Evolutionary conservation across 1,284 basidiomycete genomes (phyloP).

Genomic region (Coniophora puteana): DNA sequence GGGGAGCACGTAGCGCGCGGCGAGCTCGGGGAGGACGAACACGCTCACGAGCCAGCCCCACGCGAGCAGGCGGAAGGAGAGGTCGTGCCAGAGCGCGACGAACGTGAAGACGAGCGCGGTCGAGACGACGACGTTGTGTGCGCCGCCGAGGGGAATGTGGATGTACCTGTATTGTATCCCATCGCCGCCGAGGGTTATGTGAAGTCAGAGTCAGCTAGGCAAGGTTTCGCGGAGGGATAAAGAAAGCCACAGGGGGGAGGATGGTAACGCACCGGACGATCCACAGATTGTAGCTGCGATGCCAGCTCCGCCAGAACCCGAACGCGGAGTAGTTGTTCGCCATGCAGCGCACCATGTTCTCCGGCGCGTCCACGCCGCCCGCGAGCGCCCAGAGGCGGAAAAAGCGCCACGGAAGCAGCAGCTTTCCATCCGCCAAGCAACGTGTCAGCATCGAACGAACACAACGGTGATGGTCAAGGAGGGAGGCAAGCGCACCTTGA

Average conservation of each 20-base stretch:
- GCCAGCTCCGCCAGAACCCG: constrained; percentile 97
- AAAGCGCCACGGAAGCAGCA: constrained; percentile 97
- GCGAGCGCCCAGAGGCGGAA: constrained; percentile 93
- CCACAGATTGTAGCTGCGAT: constrained; percentile 97
- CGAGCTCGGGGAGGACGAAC: constrained; percentile 88
- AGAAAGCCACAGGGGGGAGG: no score
- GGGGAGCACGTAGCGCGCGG: constrained; percentile 59
- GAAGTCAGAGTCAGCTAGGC: constrained; percentile 4
- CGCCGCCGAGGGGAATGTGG: constrained; percentile 91
- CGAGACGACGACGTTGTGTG: constrained; percentile 61
- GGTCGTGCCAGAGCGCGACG: constrained; percentile 98
- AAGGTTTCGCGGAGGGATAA: constrained; percentile 2
- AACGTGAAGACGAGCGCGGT: constrained; percentile 91
- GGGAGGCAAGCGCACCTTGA: constrained; percentile 71
- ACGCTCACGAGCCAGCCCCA: constrained; percentile 97
- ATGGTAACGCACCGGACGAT: constrained; percentile 65
- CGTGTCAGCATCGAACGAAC: constrained; percentile 2
- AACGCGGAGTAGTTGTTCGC: constrained; percentile 96
- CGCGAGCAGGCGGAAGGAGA: constrained; percentile 82
- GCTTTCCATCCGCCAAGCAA: no score
- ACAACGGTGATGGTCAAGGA: not conserved
- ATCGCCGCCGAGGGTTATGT: no score
- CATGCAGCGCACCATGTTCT: constrained; percentile 99
- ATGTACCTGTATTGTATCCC: constrained; percentile 85
- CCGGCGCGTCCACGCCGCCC: constrained; percentile 91